phyloP scores from a whole-genome alignment of 495 filamentous ascomycete genomes.

The Baudoinia panamericana region DNA sequence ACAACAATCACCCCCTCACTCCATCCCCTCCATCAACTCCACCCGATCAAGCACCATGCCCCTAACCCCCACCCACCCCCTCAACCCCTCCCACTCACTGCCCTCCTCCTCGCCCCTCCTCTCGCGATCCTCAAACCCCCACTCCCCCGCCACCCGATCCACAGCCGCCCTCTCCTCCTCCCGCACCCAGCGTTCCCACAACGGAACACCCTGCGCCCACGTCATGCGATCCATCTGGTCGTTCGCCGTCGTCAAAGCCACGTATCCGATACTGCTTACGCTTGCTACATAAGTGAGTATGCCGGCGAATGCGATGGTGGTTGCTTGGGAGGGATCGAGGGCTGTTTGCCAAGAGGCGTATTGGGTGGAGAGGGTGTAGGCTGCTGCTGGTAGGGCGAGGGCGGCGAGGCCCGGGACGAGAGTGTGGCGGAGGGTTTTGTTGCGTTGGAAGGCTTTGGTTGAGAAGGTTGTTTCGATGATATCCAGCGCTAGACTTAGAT shows the following conservation, averaged over 20 bases:
- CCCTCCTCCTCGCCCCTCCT: conserved; percentile 83
- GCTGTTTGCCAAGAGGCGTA: conserved; percentile 50
- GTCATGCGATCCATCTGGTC: conserved; percentile 89
- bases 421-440: conserved; percentile 45
- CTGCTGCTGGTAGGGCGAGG: conserved; percentile 50
- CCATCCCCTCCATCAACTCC: conserved; percentile 84
- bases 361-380: conserved; percentile 52
- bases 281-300: conserved; percentile 69
- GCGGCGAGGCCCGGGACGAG: conserved; percentile 39
- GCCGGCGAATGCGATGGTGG: conserved; percentile 66
- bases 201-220: conserved; percentile 67
- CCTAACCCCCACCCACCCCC: conserved; percentile 63
- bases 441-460: conserved; percentile 54
- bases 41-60: conserved; percentile 82
- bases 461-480: conserved; percentile 70
- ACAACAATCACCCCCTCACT: conserved; percentile 36
- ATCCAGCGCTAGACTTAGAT: conserved; percentile 61
- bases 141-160: conserved; percentile 71
- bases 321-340: conserved; percentile 57
- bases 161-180: conserved; percentile 87
- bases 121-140: conserved; percentile 75
- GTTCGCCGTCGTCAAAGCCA: conserved; percentile 73
- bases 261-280: conserved; percentile 63
- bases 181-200: conserved; percentile 75
- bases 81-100: conserved; percentile 70